Base-by-base conservation (phyloP, 140 eudicot genomes). In the Senecio squalidus region DNA sequence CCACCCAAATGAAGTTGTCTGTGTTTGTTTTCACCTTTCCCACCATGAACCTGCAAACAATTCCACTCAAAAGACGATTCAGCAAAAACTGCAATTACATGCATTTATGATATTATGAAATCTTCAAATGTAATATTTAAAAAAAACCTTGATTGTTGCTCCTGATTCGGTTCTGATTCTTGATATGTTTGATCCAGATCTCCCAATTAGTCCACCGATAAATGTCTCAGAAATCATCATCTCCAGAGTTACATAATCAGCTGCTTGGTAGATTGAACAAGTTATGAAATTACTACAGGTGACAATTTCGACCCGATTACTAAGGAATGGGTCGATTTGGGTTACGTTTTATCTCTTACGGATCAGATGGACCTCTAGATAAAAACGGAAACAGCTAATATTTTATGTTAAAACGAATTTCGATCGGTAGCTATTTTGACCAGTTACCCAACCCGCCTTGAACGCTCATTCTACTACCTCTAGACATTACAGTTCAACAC, bases 151-250 rank as follows among this genome's bases (percentile, higher is more conserved):
- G 44, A 92, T 84, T 18, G 84, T 82, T 55, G 98, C 98, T 48
- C 98, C 98, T 31, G 98, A 87, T 61, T 92, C 98, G 1, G 76
- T 87, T 75, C 98, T 75, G 73, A 92, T 92, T 69, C 95, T 73
- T 40, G 92, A 77, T 41, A 92, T 92, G 64, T 92, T 92, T 41
- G 96, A 89, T 31, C 98, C 98, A 60, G 79, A 66, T 65, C 96
- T 75, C 50, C 98, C 98, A 40, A 92, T 92, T 55, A 92, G 73
- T 27, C 98, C 98, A 70, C 98, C 98, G 46, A 82, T 78, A 72
- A 79, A 78, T 31, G 89, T 58, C 73, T 92, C 96, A 17, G 98
- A 80, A 68, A 92, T 75, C 92, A 84, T 71, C 79, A 92, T 83
- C 62, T 81, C 96, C 84, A 92, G 40, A 57, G 76, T 84, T 53